Conservation (phyloP, 495 filamentous ascomycete genomes). For the Entonaema liquescens region DNA sequence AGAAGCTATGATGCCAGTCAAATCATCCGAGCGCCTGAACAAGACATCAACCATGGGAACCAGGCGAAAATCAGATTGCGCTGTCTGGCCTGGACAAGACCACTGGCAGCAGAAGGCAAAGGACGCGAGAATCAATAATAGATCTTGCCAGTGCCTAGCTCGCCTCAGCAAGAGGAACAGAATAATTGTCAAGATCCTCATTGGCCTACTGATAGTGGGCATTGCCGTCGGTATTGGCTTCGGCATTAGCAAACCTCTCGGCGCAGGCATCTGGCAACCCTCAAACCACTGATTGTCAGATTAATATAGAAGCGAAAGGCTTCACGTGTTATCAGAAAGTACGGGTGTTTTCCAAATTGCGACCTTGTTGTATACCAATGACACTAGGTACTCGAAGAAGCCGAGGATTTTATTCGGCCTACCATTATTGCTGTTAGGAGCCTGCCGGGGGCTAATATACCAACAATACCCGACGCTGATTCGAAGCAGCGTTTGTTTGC, state of each 20-base stretch:
- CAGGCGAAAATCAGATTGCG: conserved; percentile 51
- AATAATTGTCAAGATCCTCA: conserved; percentile 54
- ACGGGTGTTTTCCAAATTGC: neutral
- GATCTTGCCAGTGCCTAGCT: conserved; percentile 55
- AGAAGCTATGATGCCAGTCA: conserved; percentile 54
- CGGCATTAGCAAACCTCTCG: conserved; percentile 60
- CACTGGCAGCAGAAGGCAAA: conserved; percentile 60
- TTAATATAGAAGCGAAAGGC: neutral
- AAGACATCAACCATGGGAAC: conserved; percentile 47
- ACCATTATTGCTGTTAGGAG: neutral
- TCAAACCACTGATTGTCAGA: conserved; percentile 21
- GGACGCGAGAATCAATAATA: conserved; percentile 55
- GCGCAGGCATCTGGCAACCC: conserved; percentile 56
- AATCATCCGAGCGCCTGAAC: conserved; percentile 37
- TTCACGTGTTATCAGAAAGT: neutral
- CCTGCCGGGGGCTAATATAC: neutral
- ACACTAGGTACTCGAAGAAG: neutral
- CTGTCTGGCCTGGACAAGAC: conserved; percentile 60
- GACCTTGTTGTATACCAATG: neutral
- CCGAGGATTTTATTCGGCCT: neutral
- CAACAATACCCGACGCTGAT: conserved; percentile 1
- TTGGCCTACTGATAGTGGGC: conserved; percentile 55
- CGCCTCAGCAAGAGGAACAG: conserved; percentile 57
- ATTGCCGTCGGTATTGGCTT: conserved; percentile 58
- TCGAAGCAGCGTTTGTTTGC: conserved; percentile 2